Evolutionary conservation across 805 yeast genomes (phyloP).

Genomic region (Ascoidea asiatica): DNA sequence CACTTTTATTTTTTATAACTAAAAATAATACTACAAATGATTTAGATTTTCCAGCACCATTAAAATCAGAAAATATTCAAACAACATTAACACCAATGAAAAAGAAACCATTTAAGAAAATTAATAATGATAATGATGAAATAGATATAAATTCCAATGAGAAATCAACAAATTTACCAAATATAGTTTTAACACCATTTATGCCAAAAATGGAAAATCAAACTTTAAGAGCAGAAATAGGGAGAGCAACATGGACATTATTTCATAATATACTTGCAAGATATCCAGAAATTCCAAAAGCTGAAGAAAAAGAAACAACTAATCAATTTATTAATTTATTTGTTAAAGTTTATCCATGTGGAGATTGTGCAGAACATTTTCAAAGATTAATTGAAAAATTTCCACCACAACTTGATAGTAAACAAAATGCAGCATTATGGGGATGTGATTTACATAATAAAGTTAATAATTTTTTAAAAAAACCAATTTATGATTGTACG

Average conservation of each 20-base stretch:
- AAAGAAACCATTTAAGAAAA: neutral
- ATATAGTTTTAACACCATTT: conserved; percentile 28
- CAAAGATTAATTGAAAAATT: conserved; percentile 47
- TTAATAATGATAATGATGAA: neutral
- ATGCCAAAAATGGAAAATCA: conserved; percentile 95
- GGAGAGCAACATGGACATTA: conserved; percentile 81
- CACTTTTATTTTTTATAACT: neutral
- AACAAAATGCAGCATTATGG: conserved; percentile 85
- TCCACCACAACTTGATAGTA: conserved; percentile 74
- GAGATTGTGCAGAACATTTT: conserved; percentile 93
- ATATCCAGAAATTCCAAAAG: conserved; percentile 73
- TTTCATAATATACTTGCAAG: conserved; percentile 88
- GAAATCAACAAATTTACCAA: too few relatives aligned
- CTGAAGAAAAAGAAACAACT: conserved; percentile 49
- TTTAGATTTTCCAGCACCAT: neutral
- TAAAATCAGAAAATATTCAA: neutral
- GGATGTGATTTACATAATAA: conserved; percentile 88
- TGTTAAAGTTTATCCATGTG: conserved; percentile 92
- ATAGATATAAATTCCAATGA: neutral
- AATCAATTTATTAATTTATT: conserved; percentile 54
- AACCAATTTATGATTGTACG: conserved; percentile 72
- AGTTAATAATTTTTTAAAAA: conserved; percentile 61
- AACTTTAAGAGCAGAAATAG: conserved; percentile 56
- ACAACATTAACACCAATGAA: neutral
- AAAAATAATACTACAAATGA: neutral